phyloP scores from a whole-genome alignment of 2,329 filamentous ascomycete species.

The Xenosphaeropsis pyriputrescens region DNA sequence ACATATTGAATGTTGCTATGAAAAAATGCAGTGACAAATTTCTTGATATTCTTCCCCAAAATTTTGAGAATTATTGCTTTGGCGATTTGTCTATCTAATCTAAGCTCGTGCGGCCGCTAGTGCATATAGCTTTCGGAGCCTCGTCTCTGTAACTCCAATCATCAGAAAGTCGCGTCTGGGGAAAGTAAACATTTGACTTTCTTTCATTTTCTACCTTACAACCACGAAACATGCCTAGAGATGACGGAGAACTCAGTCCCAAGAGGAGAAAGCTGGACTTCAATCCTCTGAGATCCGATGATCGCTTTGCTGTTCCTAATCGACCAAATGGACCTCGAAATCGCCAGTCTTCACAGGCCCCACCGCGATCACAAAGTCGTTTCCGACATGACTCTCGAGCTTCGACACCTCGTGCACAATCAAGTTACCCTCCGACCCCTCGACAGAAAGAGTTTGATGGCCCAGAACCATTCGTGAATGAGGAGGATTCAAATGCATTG shows the following conservation, averaged over 20 bases:
- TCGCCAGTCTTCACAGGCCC: slow-evolving; percentile 16
- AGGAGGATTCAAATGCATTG: slow-evolving; percentile 59
- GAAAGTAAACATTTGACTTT: too few species aligned
- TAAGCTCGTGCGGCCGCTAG: too few species aligned
- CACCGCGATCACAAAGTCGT: slow-evolving; percentile 23
- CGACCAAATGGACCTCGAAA: slow-evolving; percentile 10
- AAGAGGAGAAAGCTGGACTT: slow-evolving; percentile 55
- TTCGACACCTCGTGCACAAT: slow-evolving; percentile 17
- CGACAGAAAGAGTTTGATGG: slow-evolving; percentile 42
- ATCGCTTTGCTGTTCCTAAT: slow-evolving; percentile 31
- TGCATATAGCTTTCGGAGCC: too few species aligned
- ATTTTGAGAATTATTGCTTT: too few species aligned
- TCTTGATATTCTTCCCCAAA: too few species aligned
- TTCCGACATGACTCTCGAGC: slow-evolving; percentile 12
- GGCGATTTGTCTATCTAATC: too few species aligned
- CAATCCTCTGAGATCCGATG: slow-evolving; percentile 34
- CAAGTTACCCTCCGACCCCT: slow-evolving; percentile 18
- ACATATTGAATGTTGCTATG: slow-evolving; percentile 11
- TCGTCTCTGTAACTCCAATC: too few species aligned
- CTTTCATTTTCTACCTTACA: too few species aligned
- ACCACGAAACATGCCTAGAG: slow-evolving; percentile 19
- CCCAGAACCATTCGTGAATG: slow-evolving; percentile 42
- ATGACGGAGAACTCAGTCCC: slow-evolving; percentile 29
- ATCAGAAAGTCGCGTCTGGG: too few species aligned
- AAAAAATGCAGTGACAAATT: background rate